Evolutionary conservation across 768 basidiomycete species (phyloP).

Genomic region (Leucocoprinus sp.): DNA sequence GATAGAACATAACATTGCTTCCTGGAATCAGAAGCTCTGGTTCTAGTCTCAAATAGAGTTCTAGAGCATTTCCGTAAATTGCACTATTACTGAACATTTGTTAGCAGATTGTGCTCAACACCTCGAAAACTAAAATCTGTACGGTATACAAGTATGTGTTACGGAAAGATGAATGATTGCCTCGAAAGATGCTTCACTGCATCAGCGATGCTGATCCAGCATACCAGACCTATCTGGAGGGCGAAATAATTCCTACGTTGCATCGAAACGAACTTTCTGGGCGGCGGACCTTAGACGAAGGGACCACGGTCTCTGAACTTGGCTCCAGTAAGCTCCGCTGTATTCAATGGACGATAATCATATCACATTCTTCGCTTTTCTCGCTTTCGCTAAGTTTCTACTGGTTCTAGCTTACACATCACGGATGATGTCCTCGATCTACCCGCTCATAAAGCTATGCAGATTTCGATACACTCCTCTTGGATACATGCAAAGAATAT

Average conservation of each 20-base stretch:
- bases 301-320: no score
- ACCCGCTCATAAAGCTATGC: conserved; percentile 46
- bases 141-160: conserved; percentile 29
- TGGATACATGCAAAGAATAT: no score
- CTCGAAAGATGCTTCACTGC: conserved; percentile 38
- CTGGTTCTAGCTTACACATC: conserved; percentile 52
- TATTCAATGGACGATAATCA: conserved; percentile 58
- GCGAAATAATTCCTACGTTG: conserved; percentile 44
- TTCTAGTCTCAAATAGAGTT: no score
- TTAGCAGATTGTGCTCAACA: no score
- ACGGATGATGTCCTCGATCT: conserved; percentile 47
- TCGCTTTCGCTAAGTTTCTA: conserved; percentile 49
- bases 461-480: no score
- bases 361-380: conserved; percentile 44
- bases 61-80: no score
- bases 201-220: conserved; percentile 44
- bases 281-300: no score
- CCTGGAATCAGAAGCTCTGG: no score
- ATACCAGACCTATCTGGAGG: conserved; percentile 35
- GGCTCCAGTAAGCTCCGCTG: no score
- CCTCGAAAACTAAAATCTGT: no score
- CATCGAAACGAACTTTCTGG: conserved; percentile 55
- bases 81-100: no score
- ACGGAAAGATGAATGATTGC: conserved; percentile 30
- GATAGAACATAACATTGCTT: no score